Base-by-base conservation (phyloP, 805 yeast genomes). In the Wickerhamiella alocasiicola region DNA sequence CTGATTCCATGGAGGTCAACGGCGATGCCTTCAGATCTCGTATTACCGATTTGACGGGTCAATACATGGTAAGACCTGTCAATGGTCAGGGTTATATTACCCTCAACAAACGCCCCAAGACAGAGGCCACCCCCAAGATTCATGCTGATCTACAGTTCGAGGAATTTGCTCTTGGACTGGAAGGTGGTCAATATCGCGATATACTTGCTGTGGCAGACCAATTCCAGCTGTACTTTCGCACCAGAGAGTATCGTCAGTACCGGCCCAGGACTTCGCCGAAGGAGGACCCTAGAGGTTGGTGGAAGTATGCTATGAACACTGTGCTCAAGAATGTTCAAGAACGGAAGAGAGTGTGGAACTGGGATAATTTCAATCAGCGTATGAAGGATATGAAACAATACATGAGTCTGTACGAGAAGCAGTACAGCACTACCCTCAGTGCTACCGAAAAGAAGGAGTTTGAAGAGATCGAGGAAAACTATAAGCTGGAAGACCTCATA, bases 131-230 rank as follows among this genome's bases (percentile, higher is more conserved):
- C 9, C 54, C 54, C 9, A 91, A 82, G 55, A 68, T 83, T 16
- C 70, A 73, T 29, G 72, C 85, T 0, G 81, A 82, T 45, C 62
- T 91, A 39, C 72, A 77, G 46, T 91, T 87, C 57, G 87, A 87
- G 39, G 94, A 91, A 54, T 78, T 93, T 51, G 81, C 93, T n/a
- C 63, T 93, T 11, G 83, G 79, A 42, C 64, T 91, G 43, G 91
- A 88, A 55, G 76, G 88, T 42, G 71, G 72, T 39, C 96, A 88
- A 56, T 91, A 91, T 57, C 68, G 80, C 30, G 91, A 82, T 54
- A 67, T 83, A 1, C 63, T 93, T 26, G 74, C 81, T 68, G 77
- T 94, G 1, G 75, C 87, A 5, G 81, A 94, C 2, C 76, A 78
- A 46, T 74, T 83, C 54, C 84, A 81, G 47, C 74, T 88, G 72